phyloP scores from a whole-genome alignment of 768 basidiomycete species.

The Exidia glandulosa region DNA sequence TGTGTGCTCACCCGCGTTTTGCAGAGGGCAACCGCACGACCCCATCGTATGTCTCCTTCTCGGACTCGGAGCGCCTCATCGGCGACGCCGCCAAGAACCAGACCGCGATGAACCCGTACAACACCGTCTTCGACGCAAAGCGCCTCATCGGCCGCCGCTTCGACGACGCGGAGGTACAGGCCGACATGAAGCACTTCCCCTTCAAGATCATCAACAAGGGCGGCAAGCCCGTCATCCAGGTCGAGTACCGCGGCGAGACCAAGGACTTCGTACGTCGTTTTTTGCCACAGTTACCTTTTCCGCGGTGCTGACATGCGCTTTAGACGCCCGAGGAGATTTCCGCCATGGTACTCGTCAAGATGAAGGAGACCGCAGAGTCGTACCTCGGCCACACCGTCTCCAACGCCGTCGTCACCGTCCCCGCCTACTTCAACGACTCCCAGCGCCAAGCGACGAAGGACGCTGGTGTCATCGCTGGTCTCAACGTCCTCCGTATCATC shows the following conservation, averaged over 20 bases:
- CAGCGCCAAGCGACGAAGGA: constrained; percentile 99
- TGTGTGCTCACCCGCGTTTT: background rate
- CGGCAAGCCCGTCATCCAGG: constrained; percentile 41
- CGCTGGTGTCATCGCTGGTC: constrained; percentile 93
- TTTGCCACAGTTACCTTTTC: background rate
- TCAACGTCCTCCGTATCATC: constrained; percentile 99
- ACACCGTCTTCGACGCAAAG: constrained; percentile 99
- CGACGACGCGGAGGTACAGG: constrained; percentile 29
- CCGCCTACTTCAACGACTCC: constrained; percentile 99
- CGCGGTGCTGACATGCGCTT: background rate
- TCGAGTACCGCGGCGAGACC: constrained; percentile 42
- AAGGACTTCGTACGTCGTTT: constrained; percentile 35
- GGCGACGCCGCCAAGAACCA: constrained; percentile 99
- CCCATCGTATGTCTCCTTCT: constrained; percentile 98
- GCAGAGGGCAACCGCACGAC: constrained; percentile 97
- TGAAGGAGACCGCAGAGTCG: constrained; percentile 51
- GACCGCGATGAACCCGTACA: constrained; percentile 98
- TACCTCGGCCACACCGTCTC: constrained; percentile 38
- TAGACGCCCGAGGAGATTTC: constrained; percentile 36
- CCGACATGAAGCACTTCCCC: constrained; percentile 32
- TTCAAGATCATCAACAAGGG: constrained; percentile 15
- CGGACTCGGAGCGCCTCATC: constrained; percentile 89
- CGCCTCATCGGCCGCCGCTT: constrained; percentile 96
- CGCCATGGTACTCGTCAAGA: constrained; percentile 50
- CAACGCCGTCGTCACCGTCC: constrained; percentile 35